phyloP scores from a whole-genome alignment of 2,329 filamentous ascomycete genomes.

The Knufia petricola region DNA sequence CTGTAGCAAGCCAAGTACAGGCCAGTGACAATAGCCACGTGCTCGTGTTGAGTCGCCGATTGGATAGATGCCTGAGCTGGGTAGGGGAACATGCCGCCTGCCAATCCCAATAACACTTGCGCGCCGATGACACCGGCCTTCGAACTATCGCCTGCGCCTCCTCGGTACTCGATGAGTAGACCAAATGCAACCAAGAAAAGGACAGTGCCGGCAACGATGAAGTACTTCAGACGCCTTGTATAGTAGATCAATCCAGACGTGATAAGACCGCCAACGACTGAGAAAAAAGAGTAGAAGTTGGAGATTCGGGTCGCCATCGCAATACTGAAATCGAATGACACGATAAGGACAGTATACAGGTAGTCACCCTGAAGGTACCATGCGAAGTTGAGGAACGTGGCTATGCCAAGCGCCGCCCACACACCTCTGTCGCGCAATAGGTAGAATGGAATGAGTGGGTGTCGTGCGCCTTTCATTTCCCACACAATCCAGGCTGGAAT shows the following conservation, averaged over 20 bases:
- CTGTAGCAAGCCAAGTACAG: slow-evolving; percentile 56
- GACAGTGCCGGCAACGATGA: slow-evolving; percentile 51
- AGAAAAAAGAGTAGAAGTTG: slow-evolving; percentile 50
- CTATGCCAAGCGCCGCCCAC: slow-evolving; percentile 54
- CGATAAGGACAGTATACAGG: slow-evolving; percentile 52
- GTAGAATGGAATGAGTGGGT: slow-evolving; percentile 51
- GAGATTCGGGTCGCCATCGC: slow-evolving; percentile 49
- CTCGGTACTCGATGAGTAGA: slow-evolving; percentile 55
- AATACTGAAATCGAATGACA: slow-evolving; percentile 52
- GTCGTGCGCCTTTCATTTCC: slow-evolving; percentile 41
- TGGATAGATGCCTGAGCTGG: slow-evolving; percentile 44
- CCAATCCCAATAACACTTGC: slow-evolving; percentile 53
- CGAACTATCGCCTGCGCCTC: slow-evolving; percentile 34
- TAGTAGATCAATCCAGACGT: slow-evolving; percentile 49
- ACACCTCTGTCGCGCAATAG: slow-evolving; percentile 55
- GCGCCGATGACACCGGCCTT: slow-evolving; percentile 52
- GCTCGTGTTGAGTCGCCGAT: slow-evolving; percentile 40
- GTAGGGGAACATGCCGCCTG: slow-evolving; percentile 53
- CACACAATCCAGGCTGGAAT: slow-evolving; percentile 45
- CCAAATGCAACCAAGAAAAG: slow-evolving; percentile 58
- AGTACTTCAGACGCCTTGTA: slow-evolving; percentile 52
- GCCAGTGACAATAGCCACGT: slow-evolving; percentile 55
- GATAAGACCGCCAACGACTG: slow-evolving; percentile 48
- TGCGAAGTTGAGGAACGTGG: slow-evolving; percentile 45
- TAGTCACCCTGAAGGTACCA: slow-evolving; percentile 58